Conservation (phyloP, 805 yeast genomes). For the Hemisphaericaspora nanyangensis region DNA sequence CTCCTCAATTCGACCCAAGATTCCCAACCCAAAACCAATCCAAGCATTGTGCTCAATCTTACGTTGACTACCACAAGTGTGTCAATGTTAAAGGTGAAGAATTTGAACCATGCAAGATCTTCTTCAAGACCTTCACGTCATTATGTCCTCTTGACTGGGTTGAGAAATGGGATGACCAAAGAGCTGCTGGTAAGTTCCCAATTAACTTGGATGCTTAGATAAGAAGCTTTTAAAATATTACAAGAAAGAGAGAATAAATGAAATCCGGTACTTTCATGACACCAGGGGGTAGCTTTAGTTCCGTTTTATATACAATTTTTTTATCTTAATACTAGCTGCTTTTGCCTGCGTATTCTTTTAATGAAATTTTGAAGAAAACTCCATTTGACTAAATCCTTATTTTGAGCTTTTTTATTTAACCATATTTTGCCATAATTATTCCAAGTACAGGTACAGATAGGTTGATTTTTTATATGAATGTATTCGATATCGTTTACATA, state of each 20-base stretch:
- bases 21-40: constrained; percentile 98
- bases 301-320: too few species aligned
- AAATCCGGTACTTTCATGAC: too few species aligned
- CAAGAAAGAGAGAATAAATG: neutral
- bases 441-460: too few species aligned
- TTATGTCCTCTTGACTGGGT: constrained; percentile 84
- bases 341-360: too few species aligned
- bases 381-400: too few species aligned
- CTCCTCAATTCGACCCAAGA: constrained; percentile 73
- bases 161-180: constrained; percentile 85
- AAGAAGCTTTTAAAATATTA: neutral
- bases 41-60: constrained; percentile 97
- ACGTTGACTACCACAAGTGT: constrained; percentile 97
- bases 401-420: too few species aligned
- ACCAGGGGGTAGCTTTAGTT: too few species aligned
- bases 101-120: constrained; percentile 94
- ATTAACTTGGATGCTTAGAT: constrained; percentile 30
- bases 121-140: constrained; percentile 85
- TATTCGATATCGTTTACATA: neutral
- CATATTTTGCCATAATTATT: too few species aligned
- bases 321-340: too few species aligned
- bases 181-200: constrained; percentile 52
- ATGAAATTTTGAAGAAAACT: too few species aligned
- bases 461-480: neutral
- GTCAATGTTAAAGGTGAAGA: constrained; percentile 96